Evolutionary conservation across 2,329 filamentous ascomycete species (phyloP).

Genomic region (Fusarium proliferatum): DNA sequence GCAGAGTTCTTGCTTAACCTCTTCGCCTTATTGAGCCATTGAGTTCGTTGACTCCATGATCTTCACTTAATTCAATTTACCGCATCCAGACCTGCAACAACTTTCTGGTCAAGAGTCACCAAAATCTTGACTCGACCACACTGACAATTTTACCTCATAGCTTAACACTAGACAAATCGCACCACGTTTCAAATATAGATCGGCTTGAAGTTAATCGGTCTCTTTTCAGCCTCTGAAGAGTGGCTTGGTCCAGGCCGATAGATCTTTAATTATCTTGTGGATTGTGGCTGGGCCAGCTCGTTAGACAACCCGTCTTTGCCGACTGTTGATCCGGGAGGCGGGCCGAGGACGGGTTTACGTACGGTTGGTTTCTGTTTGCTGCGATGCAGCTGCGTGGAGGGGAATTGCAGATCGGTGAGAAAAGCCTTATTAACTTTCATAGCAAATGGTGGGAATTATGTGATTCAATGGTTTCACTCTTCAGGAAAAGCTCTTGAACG

Average conservation of each 20-base stretch:
- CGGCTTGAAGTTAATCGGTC: not conserved
- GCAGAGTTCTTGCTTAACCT: too few species aligned
- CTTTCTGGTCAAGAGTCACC: not conserved
- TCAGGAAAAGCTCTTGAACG: too few species aligned
- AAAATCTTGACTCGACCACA: not conserved
- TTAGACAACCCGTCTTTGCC: not conserved
- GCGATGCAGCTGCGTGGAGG: rapidly evolving
- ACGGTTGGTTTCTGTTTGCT: rapidly evolving
- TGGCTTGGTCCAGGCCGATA: not conserved
- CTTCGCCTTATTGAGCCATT: not conserved
- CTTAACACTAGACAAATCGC: not conserved
- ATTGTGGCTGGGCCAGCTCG: rapidly evolving
- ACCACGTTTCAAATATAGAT: not conserved
- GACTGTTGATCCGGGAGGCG: not conserved
- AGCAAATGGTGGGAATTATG: too few species aligned
- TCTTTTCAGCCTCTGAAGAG: rapidly evolving
- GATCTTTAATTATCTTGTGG: too few species aligned
- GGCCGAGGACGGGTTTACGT: not conserved
- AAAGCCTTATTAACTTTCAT: rapidly evolving
- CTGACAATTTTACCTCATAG: not conserved
- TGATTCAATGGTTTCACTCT: too few species aligned
- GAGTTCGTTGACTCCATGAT: rapidly evolving
- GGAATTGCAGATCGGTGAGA: rapidly evolving
- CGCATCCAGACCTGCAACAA: rapidly evolving
- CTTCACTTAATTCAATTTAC: rapidly evolving